Base-by-base conservation (phyloP, 2,329 filamentous ascomycete genomes). In the Chalara sp. region DNA sequence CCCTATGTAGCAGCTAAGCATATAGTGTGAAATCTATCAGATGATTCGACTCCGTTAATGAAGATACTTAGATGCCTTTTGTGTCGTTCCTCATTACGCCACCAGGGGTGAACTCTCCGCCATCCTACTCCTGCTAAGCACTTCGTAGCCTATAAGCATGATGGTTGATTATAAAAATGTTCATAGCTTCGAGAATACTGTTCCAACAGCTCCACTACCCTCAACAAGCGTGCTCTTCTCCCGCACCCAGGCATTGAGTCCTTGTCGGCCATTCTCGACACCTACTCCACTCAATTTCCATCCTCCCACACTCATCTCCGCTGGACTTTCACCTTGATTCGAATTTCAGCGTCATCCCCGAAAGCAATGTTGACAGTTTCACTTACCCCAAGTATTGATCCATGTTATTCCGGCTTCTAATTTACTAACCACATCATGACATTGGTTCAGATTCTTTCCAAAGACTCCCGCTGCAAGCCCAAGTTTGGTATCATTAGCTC, bases 241-340 rank as follows among this genome's bases (percentile, higher is more conserved):
- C 70, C 82, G 76, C 48, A 90, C 79, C 84, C 90, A 96, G 4
- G 87, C 85, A 67, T 87, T 84, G 49, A 96, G 76, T 0, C 89
- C 89, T 61, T 79, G 81, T 52, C 82, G 75, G 4, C 89, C 90
- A 67, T 96, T 96, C 75, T 95, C 89, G 1, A 95, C 83, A 0
- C 89, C 89, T 7, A 95, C 71, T 33, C 90, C 90, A 65, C 89
- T 95, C 76, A 87, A 78, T 74, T 95, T 95, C 90, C 89, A 95
- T 0, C 89, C 89, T 7, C 89, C 89, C 0, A 95, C 89, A 2
- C 86, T 86, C 90, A 95, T 95, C 73, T 95, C 89, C 0, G 90
- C 88, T 0, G 89, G 89, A 46, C 80, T 85, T 72, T 95, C 89
- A n/a, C 90, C 35, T 37, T 8, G 8, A 37, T 37, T 37, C 8